A percentile compares a stretch with the other conserved stretches of the same genome.
Evolutionary conservation across 495 filamentous ascomycete genomes (phyloP).

Genomic region (Aspergillus sclerotioniger): DNA sequence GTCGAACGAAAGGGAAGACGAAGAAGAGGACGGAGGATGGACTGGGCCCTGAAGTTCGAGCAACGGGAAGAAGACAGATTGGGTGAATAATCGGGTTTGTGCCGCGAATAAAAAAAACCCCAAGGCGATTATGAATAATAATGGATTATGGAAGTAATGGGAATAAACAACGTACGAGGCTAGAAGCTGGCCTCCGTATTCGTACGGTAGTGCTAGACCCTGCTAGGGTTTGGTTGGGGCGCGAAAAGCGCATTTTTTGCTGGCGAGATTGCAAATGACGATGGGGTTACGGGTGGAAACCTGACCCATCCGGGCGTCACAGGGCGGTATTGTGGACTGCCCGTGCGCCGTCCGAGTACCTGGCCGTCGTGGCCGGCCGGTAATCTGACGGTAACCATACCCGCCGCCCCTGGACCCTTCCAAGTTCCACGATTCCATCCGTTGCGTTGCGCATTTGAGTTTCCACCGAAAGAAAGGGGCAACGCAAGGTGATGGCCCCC

Average conservation of each 20-base stretch:
- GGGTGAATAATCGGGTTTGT: not conserved
- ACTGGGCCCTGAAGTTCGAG: not conserved
- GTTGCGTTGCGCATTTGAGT: not conserved
- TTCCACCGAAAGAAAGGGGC: constrained; percentile 12
- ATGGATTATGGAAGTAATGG: not conserved
- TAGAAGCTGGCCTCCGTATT: not conserved
- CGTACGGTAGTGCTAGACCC: not conserved
- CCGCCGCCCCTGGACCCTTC: constrained; percentile 8
- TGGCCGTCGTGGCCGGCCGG: not conserved
- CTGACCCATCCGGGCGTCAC: not conserved
- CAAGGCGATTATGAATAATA: not conserved
- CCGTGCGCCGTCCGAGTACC: not conserved
- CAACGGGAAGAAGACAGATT: not conserved
- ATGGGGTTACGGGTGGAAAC: not conserved
- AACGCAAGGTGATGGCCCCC: constrained; percentile 12
- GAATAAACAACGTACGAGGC: not conserved
- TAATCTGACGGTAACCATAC: constrained; percentile 9
- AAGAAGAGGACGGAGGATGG: not conserved
- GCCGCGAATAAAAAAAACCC: not conserved
- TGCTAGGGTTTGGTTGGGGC: not conserved
- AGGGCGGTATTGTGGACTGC: not conserved
- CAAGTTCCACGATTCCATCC: too few species aligned
- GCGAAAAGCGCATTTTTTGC: not conserved
- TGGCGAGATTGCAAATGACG: not conserved
- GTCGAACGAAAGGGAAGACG: not conserved